Base-by-base conservation (phyloP, 1,139 yeast genomes). In the Wickerhamiella infanticola region DNA sequence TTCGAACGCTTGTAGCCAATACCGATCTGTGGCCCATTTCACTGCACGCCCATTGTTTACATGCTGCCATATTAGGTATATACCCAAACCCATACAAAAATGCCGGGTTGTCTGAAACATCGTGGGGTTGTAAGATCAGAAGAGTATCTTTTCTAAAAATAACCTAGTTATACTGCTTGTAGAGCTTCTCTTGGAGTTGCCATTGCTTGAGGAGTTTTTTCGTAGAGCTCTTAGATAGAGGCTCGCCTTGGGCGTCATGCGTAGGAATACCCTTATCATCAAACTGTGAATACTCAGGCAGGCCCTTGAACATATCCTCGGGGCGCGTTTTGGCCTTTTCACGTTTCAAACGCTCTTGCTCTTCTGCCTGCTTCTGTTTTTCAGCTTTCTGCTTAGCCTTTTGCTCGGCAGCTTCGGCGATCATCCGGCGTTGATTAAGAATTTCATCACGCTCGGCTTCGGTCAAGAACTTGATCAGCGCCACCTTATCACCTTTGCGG, bases 261-360 rank as follows among this genome's bases (percentile, higher is more conserved):
- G 77, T 70, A 13, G 99, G 99, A 25, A 90, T 50, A 1, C 99
- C 99, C 37, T 70, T 65, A 31, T 73, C 88, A 58, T 90, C 97
- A 83, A 93, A 90, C 57, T 75, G 82, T 6, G 75, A 64, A 61
- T 75, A 90, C 47, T 73, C 68, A 4, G 60, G 48, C n/a, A 54
- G 50, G 24, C 65, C 67, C 56, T 70, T 73, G 65, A 88, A 90
- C 75, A 90, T 63, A 25, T 82, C 88, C 39, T 61, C 51, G 1
- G 97, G 95, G 5, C 77, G 62, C 5, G 79, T 55, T 58, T 76
- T 79, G 56, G 90, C 83, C 63, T 79, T 81, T 48, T 72, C 86
- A 56, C 81, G 88, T 46, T 66, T 67, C 56, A 80, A 86, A 59
- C 78, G 79, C 54, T 71, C 72, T 45, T 77, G 79, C 47, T 66